Conservation (phyloP, 805 yeast species). For the Candida coleopterorum region DNA sequence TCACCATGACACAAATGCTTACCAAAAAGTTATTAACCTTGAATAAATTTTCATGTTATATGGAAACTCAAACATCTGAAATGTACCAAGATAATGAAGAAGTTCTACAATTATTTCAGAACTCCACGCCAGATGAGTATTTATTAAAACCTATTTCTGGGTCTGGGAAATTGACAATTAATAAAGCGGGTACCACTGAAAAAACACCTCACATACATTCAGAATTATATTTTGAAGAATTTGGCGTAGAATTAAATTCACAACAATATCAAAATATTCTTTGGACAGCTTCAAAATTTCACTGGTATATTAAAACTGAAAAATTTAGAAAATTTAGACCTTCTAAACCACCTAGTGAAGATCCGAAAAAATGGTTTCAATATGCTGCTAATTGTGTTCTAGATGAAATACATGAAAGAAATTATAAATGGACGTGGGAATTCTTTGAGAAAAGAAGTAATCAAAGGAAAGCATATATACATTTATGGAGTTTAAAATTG, state of each 20-base stretch:
- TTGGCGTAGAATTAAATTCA: slow-evolving; percentile 81
- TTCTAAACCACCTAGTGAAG: slow-evolving; percentile 42
- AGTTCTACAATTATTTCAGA: slow-evolving; percentile 45
- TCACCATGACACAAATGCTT: slow-evolving; percentile 59
- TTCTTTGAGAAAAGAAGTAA: slow-evolving; percentile 66
- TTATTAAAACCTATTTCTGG: slow-evolving; percentile 87
- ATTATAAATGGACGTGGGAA: slow-evolving; percentile 87
- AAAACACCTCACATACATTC: slow-evolving; percentile 64
- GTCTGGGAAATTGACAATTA: slow-evolving; percentile 72
- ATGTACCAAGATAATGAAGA: slow-evolving; percentile 39
- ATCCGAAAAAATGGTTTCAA: slow-evolving; percentile 76
- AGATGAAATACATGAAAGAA: slow-evolving; percentile 75
- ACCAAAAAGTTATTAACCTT: slow-evolving; percentile 76
- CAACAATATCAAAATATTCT: slow-evolving; percentile 79
- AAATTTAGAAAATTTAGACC: slow-evolving; percentile 75
- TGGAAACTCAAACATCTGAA: slow-evolving; percentile 59
- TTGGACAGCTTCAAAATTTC: slow-evolving; percentile 76
- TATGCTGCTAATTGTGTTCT: slow-evolving; percentile 76
- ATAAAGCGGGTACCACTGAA: slow-evolving; percentile 73
- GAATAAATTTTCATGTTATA: slow-evolving; percentile 71
- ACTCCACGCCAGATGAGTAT: slow-evolving; percentile 27
- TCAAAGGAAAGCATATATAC: slow-evolving; percentile 62
- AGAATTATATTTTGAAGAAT: slow-evolving; percentile 78
- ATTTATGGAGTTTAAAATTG: slow-evolving; percentile 62
- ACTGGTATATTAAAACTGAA: slow-evolving; percentile 70